These are phyloP conservation scores for Codiaeum variegatum DNA, from an alignment of 441 rosid species.

Conservation along the genomic window DNA sequence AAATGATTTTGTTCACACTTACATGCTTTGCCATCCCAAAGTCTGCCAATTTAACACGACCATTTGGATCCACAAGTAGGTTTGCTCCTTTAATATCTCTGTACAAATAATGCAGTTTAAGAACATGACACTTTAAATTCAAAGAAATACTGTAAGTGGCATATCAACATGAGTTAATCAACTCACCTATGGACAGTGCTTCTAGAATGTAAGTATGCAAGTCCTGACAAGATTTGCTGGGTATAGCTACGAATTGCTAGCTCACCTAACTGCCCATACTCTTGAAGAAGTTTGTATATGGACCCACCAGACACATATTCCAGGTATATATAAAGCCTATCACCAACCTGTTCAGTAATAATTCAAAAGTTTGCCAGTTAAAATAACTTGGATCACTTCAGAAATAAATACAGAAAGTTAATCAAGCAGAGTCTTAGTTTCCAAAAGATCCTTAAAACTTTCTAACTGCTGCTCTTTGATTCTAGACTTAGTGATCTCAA, in stretches of 20 bases:
- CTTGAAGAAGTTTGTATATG: conserved; percentile 92
- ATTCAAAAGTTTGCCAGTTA: conserved; percentile 4
- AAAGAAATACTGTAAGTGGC: neutral
- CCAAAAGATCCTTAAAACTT: neutral
- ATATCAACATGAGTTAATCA: conserved; percentile 24
- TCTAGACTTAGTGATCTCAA: neutral
- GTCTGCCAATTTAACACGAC: conserved; percentile 95
- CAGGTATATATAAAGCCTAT: conserved; percentile 85
- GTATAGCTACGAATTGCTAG: conserved; percentile 89
- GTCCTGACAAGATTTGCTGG: conserved; percentile 91
- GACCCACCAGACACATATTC: conserved; percentile 99
- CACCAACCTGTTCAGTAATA: conserved; percentile 58
- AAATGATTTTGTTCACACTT: conserved; percentile 29
- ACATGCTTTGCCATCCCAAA: conserved; percentile 99
- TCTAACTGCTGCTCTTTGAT: neutral
- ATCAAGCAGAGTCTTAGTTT: neutral
- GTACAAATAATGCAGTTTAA: conserved; percentile 18
- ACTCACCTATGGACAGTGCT: conserved; percentile 85
- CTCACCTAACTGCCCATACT: conserved; percentile 87
- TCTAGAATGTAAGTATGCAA: conserved; percentile 81
- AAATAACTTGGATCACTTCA: neutral
- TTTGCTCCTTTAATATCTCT: conserved; percentile 99
- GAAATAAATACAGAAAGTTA: neutral
- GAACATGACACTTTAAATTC: neutral
- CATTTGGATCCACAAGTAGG: conserved; percentile 86